Base-by-base conservation (phyloP, 352 stramenopile genomes). In the Globisporangium radiosum region DNA sequence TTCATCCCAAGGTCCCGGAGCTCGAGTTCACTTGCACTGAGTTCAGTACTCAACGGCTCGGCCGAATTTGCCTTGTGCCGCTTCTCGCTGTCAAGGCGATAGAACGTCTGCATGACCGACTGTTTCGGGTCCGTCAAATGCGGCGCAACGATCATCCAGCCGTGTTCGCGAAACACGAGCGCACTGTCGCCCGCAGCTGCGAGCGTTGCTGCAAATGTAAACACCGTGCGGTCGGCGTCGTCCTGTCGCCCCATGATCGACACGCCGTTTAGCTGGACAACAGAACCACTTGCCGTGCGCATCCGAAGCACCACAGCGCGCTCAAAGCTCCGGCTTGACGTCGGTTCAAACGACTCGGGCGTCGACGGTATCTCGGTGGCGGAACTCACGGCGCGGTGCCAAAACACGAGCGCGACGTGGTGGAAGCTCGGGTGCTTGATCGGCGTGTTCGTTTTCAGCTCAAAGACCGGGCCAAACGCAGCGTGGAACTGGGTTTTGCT, bases 371-470 rank as follows among this genome's bases (percentile, higher is more conserved):
- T 47, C 40, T 5, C 15, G 19, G 5, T 40, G 8, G 37, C 33
- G n/a, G n/a, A 44, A 43, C 7, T 44, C 25, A 33, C 25, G 25
- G 19, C 33, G 7, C 19, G 42, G 4, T 15, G 7, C 43, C 57
- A 63, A 33, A 63, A 63, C 5, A 48, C 17, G 5, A 47, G 10
- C 0, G 50, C 50, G 38, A 63, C 9, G 5, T 56, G 14, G 10
- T 45, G 57, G n/a, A 63, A 63, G 51, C 57, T 53, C 15, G 11
- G 38, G 19, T 53, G 42, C 13, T 45, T 17, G 3, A 58, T 51
- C 9, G 57, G 57, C n/a, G 57, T 63, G n/a, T 58, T 63, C 1
- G 57, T 54, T 43, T 63, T 63, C 33, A 63, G 50, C 42, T 63
- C 57, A n/a, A 57, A 63, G 9, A 63, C 57, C 36, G 57, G 57